Conservation (phyloP, 2,329 filamentous ascomycete species). For the Domatiomyces catenatus region DNA sequence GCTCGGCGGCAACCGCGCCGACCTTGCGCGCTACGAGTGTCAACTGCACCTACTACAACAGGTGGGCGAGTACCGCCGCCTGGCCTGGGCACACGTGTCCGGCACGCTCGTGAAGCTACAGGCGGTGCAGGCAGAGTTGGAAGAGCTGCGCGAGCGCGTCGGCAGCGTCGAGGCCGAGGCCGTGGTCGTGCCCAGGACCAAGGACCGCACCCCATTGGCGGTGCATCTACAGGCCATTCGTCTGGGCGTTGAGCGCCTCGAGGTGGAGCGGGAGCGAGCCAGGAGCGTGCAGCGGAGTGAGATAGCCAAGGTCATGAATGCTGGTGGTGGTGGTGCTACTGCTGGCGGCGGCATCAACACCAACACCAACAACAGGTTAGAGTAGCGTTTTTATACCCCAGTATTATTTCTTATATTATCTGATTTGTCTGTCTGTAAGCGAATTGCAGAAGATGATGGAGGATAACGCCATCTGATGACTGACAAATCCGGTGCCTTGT, state of each 20-base stretch:
- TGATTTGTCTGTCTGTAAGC: too few relatives aligned
- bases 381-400: background rate
- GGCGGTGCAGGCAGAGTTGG: conserved; percentile 54
- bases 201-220: conserved; percentile 44
- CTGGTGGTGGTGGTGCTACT: conserved; percentile 27
- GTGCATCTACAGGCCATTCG: conserved; percentile 65
- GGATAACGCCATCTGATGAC: too few relatives aligned
- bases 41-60: conserved; percentile 50
- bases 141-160: conserved; percentile 56
- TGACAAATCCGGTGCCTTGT: too few relatives aligned
- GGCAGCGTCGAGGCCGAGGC: conserved; percentile 45
- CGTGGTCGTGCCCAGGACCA: conserved; percentile 17
- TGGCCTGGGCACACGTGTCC: conserved; percentile 53
- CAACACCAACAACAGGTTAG: background rate
- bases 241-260: conserved; percentile 55
- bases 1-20: conserved; percentile 51
- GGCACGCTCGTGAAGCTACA: conserved; percentile 57
- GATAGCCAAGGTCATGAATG: conserved; percentile 37
- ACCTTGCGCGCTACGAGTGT: conserved; percentile 44
- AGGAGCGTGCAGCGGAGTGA: conserved; percentile 44
- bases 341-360: too few relatives aligned
- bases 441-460: too few relatives aligned
- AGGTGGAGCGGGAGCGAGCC: conserved; percentile 45
- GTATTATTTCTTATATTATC: too few relatives aligned
- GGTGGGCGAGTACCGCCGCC: conserved; percentile 50